Evolutionary conservation across 495 filamentous ascomycete genomes (phyloP), one percentile per base, ranked within the genome.

Genomic region (Neurospora sp.): DNA sequence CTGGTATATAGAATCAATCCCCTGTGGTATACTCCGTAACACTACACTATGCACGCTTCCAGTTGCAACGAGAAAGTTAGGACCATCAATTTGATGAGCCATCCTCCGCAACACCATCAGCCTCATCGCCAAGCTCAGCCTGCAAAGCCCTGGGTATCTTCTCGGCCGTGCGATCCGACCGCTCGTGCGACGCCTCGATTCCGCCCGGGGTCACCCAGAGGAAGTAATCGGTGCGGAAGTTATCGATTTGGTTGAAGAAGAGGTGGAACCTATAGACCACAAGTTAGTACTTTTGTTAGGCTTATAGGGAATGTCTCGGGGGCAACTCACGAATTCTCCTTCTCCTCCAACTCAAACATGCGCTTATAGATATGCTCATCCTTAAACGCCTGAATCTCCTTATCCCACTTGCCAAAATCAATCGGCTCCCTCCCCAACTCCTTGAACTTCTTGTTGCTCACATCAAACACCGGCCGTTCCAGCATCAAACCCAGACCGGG

Each of bases 321-420:
- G 41, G 5, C 0, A 8, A 88, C 91, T 83, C 84, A 94, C 91
- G 87, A 84, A 75, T 92, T 88, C 72, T 89, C 87, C 77, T 91
- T 86, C 80, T 94, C 91, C 81, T 98, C 96, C 75, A 96, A 90
- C 41, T 91, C 87, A 83, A 94, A 98, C 73, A 98, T 97, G 14
- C 92, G 86, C 76, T 91, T 87, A 78, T 99, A 99, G 69, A 99
- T 98, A 81, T 97, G 91, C 73, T 90, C 82, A 79, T 97, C 91
- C 84, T 97, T 98, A 81, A 99, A 99, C 73, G 90, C 91, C 70
- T 88, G 83, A 75, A 99, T 93, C 81, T 93, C 88, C 74, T 88
- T 87, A 69, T 93, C 86, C 76, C 90, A 92, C 72, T 90, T 90
- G 40, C 85, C 83, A 78, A 98, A 98, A 77, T 93, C 88, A 72